These are phyloP conservation scores for Mycena alexandri DNA, from an alignment of 768 basidiomycete genomes.

Conservation along the genomic window DNA sequence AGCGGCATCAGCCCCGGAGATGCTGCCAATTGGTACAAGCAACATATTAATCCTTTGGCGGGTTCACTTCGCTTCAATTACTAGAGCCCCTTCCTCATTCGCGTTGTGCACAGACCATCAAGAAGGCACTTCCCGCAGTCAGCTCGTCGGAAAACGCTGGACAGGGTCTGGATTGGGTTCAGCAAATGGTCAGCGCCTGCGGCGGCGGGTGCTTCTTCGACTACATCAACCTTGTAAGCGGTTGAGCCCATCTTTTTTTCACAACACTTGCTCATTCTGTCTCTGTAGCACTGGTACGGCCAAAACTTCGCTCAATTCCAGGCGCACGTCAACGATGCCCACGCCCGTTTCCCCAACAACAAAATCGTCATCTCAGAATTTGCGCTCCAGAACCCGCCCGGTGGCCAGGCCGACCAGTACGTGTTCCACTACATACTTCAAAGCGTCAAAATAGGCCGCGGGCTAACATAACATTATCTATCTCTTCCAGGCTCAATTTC, in stretches of 20 bases:
- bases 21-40: slow-evolving; percentile 53
- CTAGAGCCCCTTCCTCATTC: not conserved
- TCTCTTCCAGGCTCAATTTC: slow-evolving; percentile 27
- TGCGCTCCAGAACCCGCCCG: slow-evolving; percentile 48
- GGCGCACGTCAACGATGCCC: slow-evolving; percentile 43
- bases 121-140: slow-evolving; percentile 53
- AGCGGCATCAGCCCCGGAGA: slow-evolving; percentile 41
- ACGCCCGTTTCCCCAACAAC: slow-evolving; percentile 45
- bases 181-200: slow-evolving; percentile 49
- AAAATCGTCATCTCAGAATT: slow-evolving; percentile 49
- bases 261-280: no score
- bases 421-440: not conserved
- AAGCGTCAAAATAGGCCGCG: no score
- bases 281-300: slow-evolving; percentile 35
- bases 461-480: no score
- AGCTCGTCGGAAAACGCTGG: slow-evolving; percentile 47
- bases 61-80: slow-evolving; percentile 33
- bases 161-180: slow-evolving; percentile 50
- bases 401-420: slow-evolving; percentile 41
- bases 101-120: slow-evolving; percentile 43
- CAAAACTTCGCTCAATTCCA: slow-evolving; percentile 43
- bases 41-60: slow-evolving; percentile 51
- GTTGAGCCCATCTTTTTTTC: no score
- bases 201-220: slow-evolving; percentile 47
- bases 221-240: slow-evolving; percentile 51